Evolutionary conservation across 495 filamentous ascomycete species (phyloP).

Genomic region (Massariosphaeria phaeospora): DNA sequence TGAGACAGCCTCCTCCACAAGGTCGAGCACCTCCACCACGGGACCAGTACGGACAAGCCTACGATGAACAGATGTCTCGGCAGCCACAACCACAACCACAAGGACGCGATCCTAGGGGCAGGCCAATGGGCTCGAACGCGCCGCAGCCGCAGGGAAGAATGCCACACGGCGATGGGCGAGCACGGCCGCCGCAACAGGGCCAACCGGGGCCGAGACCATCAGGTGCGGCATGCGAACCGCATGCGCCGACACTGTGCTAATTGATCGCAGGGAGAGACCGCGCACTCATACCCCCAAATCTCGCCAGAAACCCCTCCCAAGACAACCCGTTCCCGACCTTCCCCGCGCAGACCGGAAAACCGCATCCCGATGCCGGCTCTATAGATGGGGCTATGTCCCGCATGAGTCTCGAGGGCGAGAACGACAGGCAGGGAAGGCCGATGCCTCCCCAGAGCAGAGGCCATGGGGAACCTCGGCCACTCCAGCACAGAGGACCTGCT

Average conservation of each 20-base stretch:
- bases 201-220: conserved; percentile 24
- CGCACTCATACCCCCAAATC: conserved; percentile 39
- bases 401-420: conserved; percentile 41
- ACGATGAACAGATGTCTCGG: conserved; percentile 23
- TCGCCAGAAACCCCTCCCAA: conserved; percentile 51
- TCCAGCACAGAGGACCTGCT: conserved; percentile 12
- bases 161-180: conserved; percentile 19
- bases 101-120: conserved; percentile 11
- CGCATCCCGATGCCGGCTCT: conserved; percentile 35
- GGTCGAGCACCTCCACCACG: conserved; percentile 19
- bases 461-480: conserved; percentile 1
- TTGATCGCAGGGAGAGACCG: conserved; percentile 30
- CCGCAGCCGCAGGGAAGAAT: conserved; percentile 10
- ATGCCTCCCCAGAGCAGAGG: conserved; percentile 16
- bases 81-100: conserved; percentile 20
- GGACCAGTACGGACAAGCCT: conserved; percentile 21
- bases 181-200: conserved; percentile 7
- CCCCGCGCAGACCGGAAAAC: conserved; percentile 49
- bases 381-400: conserved; percentile 31
- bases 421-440: conserved; percentile 51
- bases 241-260: neutral
- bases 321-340: conserved; percentile 68
- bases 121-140: conserved; percentile 20
- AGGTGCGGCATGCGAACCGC: conserved; percentile 30
- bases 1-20: conserved; percentile 9